These are phyloP conservation scores for Ophiostoma pallidulum DNA, from an alignment of 2,329 filamentous ascomycete species.

Conservation along the genomic window DNA sequence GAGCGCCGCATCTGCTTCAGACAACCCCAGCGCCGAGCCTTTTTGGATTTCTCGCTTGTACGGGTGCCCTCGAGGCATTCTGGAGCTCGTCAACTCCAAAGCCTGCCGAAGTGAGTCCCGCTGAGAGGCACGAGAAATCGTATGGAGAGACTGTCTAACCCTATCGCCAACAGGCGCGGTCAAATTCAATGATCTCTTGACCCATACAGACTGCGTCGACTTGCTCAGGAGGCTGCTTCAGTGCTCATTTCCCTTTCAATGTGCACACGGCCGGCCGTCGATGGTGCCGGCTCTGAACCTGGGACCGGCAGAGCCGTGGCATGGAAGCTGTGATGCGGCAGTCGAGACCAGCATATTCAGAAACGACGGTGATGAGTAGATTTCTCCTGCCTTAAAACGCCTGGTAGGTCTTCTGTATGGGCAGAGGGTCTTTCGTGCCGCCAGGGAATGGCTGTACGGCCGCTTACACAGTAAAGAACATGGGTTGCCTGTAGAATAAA, in stretches of 20 bases:
- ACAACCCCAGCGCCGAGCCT: not conserved
- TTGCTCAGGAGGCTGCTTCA: constrained; percentile 48
- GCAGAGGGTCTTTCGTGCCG: too few species aligned
- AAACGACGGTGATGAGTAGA: too few species aligned
- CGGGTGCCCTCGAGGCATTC: constrained; percentile 62
- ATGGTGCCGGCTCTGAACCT: constrained; percentile 54
- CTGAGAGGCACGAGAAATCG: too few species aligned
- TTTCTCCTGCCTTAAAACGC: too few species aligned
- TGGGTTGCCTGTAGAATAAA: too few species aligned
- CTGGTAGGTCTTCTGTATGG: too few species aligned
- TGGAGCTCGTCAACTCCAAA: constrained; percentile 67
- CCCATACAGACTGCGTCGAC: constrained; percentile 43
- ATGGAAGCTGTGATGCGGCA: too few species aligned
- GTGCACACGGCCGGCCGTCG: constrained; percentile 66
- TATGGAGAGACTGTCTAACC: not conserved
- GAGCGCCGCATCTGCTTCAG: not conserved
- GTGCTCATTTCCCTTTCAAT: constrained; percentile 71
- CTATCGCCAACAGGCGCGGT: constrained; percentile 46
- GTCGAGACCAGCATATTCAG: too few species aligned
- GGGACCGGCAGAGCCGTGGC: too few species aligned
- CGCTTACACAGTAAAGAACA: too few species aligned
- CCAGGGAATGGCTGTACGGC: too few species aligned
- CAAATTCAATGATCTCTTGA: constrained; percentile 73
- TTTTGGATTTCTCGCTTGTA: constrained; percentile 55
- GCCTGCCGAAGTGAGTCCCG: constrained; percentile 56